phyloP scores from a whole-genome alignment of 1,284 basidiomycete genomes.

The Rugosomyces carneus region DNA sequence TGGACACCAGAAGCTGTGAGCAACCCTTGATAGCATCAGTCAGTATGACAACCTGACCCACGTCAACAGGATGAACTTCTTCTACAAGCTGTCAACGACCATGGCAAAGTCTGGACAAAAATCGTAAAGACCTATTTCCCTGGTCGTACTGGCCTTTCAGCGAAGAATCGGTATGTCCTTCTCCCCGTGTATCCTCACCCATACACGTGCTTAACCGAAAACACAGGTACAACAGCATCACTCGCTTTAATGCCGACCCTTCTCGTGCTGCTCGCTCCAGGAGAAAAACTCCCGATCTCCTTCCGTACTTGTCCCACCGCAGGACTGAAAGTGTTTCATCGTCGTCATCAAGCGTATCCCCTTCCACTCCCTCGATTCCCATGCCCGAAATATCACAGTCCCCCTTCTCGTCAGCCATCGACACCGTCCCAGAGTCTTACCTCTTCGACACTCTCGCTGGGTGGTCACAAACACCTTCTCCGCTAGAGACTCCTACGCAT shows the following conservation, averaged over 20 bases:
- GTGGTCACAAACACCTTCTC: constrained; percentile 28
- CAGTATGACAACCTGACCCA: constrained; percentile 12
- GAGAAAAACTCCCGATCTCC: constrained; percentile 29
- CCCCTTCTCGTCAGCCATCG: constrained; percentile 22
- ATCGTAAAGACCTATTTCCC: constrained; percentile 54
- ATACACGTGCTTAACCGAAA: background rate
- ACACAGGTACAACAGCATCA: constrained; percentile 40
- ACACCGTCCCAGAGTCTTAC: constrained; percentile 24
- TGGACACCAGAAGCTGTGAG: constrained; percentile 47
- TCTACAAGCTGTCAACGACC: constrained; percentile 44
- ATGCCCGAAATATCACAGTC: constrained; percentile 26
- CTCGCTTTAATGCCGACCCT: constrained; percentile 34
- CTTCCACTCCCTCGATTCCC: constrained; percentile 29
- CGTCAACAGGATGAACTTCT: constrained; percentile 39
- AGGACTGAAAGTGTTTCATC: constrained; percentile 33
- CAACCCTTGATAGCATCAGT: constrained; percentile 5
- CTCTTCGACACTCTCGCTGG: constrained; percentile 26
- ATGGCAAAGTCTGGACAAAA: constrained; percentile 53
- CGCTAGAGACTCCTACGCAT: constrained; percentile 21
- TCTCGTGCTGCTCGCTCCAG: constrained; percentile 28
- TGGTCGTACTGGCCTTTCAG: constrained; percentile 47
- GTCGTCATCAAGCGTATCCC: constrained; percentile 30
- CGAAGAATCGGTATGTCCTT: constrained; percentile 46
- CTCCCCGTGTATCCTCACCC: background rate
- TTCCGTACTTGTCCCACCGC: constrained; percentile 24